Evolutionary conservation across 2,329 filamentous ascomycete genomes (phyloP).

Genomic region (Xylaria hypoxylon): DNA sequence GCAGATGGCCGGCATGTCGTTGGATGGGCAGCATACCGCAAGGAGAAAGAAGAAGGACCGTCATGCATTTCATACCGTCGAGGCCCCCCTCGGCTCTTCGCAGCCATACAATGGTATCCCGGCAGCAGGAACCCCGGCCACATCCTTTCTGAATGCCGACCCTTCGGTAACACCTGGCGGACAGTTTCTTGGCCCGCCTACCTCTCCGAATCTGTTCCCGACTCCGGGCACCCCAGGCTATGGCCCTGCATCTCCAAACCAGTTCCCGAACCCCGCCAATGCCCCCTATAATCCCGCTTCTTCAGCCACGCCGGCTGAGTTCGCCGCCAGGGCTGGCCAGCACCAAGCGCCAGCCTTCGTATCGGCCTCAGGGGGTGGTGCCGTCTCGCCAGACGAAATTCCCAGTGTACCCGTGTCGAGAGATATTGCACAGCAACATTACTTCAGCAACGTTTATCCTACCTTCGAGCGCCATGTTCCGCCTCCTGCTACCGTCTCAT

Average conservation of each 20-base stretch:
- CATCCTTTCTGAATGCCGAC: conserved; percentile 70
- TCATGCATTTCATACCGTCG: conserved; percentile 90
- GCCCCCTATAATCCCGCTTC: conserved; percentile 62
- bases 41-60: conserved; percentile 92
- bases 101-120: conserved; percentile 78
- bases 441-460: conserved; percentile 87
- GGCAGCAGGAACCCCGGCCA: conserved; percentile 64
- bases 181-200: conserved; percentile 59
- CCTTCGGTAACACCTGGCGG: conserved; percentile 57
- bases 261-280: conserved; percentile 71
- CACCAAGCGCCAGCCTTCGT: conserved; percentile 59
- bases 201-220: conserved; percentile 42
- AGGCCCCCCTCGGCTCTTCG: conserved; percentile 74
- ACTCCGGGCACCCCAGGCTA: conserved; percentile 16
- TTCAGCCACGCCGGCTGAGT: conserved; percentile 58
- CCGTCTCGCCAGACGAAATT: conserved; percentile 90
- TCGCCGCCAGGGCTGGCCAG: conserved; percentile 57
- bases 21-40: conserved; percentile 66
- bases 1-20: conserved; percentile 82
- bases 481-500: conserved; percentile 87
- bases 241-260: conserved; percentile 58
- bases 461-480: conserved; percentile 96
- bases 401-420: conserved; percentile 89
- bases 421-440: conserved; percentile 85
- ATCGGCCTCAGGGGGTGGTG: conserved; percentile 73